Base-by-base conservation (phyloP, 768 basidiomycete genomes). In the Sarcomyxa edulis region DNA sequence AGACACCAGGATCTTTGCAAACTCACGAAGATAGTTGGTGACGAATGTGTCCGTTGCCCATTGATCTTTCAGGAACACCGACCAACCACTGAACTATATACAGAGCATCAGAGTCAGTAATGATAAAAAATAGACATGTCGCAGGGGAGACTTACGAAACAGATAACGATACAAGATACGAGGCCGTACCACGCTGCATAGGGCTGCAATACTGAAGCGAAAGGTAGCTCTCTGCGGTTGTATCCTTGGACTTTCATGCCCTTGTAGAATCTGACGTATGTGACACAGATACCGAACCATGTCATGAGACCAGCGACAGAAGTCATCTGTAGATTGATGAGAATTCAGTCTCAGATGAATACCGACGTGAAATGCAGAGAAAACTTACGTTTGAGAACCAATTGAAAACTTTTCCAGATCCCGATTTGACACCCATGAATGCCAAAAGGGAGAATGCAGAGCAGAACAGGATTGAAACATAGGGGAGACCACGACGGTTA, bases 331-430 rank as follows among this genome's bases (percentile, higher is more conserved):
- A n/a, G n/a, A n/a, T n/a, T n/a, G n/a, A n/a, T n/a, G n/a, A n/a
- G n/a, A n/a, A n/a, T n/a, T n/a, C n/a, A n/a, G n/a, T n/a, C n/a
- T n/a, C n/a, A n/a, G n/a, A n/a, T n/a, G n/a, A n/a, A n/a, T n/a
- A n/a, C n/a, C n/a, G n/a, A n/a, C n/a, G n/a, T n/a, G n/a, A n/a
- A n/a, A n/a, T n/a, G n/a, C n/a, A n/a, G n/a, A n/a, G n/a, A n/a
- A n/a, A n/a, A n/a, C n/a, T n/a, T n/a, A n/a, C n/a, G 59, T 83
- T 84, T 27, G 79, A 58, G 49, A 93, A 83, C 85, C 85, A 93
- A 23, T 50, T 53, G 53, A 96, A 96, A 25, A 91, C 91, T 21
- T 54, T 67, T 25, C 82, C 84, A 3, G 90, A 74, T 23, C 82
- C 76, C 11, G 44, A 57, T 31, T 64, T 73, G 42, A 85, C 67